Conservation (phyloP, 768 basidiomycete species). For the Mycena albidolilacea region DNA sequence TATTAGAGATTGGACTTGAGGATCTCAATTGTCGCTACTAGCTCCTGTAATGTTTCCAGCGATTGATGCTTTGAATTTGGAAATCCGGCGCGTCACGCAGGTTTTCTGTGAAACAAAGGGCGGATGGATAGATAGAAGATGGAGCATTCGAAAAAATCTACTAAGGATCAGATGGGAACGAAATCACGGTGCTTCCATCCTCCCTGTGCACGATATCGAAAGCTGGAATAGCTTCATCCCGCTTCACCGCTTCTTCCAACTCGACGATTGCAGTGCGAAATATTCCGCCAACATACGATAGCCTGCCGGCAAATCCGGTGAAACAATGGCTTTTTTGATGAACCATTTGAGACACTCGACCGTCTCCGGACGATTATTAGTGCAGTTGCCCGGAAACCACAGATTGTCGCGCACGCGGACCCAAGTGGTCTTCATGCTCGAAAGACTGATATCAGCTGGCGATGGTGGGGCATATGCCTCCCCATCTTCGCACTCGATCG, state of each 20-base stretch:
- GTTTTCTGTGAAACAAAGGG: too few relatives aligned
- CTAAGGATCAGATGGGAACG: background rate
- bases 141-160: too few relatives aligned
- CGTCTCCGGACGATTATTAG: background rate
- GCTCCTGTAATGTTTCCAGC: constrained; percentile 18
- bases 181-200: background rate
- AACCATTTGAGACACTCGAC: background rate
- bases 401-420: background rate
- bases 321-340: background rate
- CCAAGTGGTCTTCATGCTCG: background rate
- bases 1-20: background rate
- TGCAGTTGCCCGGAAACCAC: background rate
- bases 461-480: background rate
- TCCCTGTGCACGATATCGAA: background rate
- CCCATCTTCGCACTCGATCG: constrained; percentile 1
- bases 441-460: background rate
- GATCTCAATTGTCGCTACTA: background rate
- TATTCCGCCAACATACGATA: background rate
- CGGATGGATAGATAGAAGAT: too few relatives aligned
- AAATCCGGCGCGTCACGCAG: background rate
- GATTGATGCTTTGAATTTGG: constrained; percentile 18
- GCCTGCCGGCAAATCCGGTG: background rate
- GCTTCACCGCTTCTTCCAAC: background rate
- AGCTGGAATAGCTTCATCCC: background rate
- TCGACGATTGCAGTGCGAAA: background rate